Base-by-base conservation (phyloP, 192 early-diverging fungal genomes). In the Borealophlyctis nickersoniae region DNA sequence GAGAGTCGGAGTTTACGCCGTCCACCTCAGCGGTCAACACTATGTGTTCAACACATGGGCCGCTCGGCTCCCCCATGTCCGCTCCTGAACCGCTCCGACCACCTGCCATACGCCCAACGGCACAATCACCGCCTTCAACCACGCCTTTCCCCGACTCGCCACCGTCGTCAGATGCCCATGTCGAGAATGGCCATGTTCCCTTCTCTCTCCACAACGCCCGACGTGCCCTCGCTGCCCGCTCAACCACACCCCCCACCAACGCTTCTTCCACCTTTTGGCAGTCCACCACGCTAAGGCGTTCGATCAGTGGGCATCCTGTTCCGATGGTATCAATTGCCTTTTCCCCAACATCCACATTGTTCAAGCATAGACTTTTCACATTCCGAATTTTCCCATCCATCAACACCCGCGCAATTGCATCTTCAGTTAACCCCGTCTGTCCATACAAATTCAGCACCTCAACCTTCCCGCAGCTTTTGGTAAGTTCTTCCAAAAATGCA, bases 381-480 rank as follows among this genome's bases (percentile, higher is more conserved):
- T 52, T 34, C 13, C 52, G 31, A 39, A 52, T 62, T 19, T 23
- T 13, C 7, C 62, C 67, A 0, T 27, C n/a, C 16, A 30, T 45
- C 22, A 56, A 24, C 19, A 70, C 30, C 22, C 52, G 29, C 19
- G 63, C 54, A 23, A 73, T 23, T 7, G 51, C 22, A 9, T 53
- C 22, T 28, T 67, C 61, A 28, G 58, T 33, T 3, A 76, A 34
- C 27, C 14, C 32, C 35, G 29, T 60, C 59, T 82, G 81, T 14
- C 75, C 77, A 70, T 69, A 82, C 26, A 82, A 66, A 65, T 82
- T 75, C 33, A 82, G 56, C 4, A 71, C 63, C 52, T 65, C 33
- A 16, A 82, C 65, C 4, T 62, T 57, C 5, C 39, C 19, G 4
- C 66, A 16, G 19, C 26, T 9, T 16, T 57, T 33, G 16, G 39